Percentiles rank a stretch among this genome's conserved stretches.
Conservation (phyloP, 2,329 filamentous ascomycete species). For the Epichloe uncinata region DNA sequence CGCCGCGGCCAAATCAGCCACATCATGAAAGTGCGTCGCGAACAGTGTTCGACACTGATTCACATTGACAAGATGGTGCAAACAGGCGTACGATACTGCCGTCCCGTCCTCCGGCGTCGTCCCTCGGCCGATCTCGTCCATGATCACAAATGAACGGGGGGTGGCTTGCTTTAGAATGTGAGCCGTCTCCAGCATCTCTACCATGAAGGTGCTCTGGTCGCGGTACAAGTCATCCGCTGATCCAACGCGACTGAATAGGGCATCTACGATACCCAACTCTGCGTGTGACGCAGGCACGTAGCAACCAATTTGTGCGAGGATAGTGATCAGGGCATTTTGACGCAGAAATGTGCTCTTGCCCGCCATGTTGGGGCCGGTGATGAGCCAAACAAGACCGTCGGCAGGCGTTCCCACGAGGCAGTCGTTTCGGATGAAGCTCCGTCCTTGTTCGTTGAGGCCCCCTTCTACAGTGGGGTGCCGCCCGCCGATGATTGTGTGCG, state of each 20-base stretch:
- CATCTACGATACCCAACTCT: constrained; percentile 83
- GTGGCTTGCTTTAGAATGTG: constrained; percentile 80
- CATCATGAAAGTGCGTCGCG: constrained; percentile 83
- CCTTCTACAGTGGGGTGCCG: constrained; percentile 87
- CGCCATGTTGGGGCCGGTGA: constrained; percentile 93
- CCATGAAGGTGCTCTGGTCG: constrained; percentile 97
- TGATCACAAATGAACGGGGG: constrained; percentile 77
- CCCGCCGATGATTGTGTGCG: constrained; percentile 70
- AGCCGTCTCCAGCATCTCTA: constrained; percentile 96
- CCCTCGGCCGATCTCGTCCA: constrained; percentile 94
- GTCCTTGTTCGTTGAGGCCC: constrained; percentile 65
- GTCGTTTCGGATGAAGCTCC: constrained; percentile 75
- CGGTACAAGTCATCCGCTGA: constrained; percentile 91
- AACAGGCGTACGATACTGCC: constrained; percentile 77
- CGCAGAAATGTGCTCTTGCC: constrained; percentile 93
- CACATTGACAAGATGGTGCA: constrained; percentile 67
- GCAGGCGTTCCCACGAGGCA: constrained; percentile 60
- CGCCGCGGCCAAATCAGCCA: constrained; percentile 61
- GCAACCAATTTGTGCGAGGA: constrained; percentile 82
- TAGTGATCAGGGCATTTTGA: constrained; percentile 88
- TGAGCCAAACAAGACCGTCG: constrained; percentile 50
- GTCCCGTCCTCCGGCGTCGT: constrained; percentile 88
- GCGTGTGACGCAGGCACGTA: constrained; percentile 86
- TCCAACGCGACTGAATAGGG: constrained; percentile 85
- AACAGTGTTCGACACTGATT: constrained; percentile 77